A percentile compares a stretch with the other conserved stretches of the same genome.
Conservation (phyloP, 2,329 filamentous ascomycete species). For the Dendryphion nanum region DNA sequence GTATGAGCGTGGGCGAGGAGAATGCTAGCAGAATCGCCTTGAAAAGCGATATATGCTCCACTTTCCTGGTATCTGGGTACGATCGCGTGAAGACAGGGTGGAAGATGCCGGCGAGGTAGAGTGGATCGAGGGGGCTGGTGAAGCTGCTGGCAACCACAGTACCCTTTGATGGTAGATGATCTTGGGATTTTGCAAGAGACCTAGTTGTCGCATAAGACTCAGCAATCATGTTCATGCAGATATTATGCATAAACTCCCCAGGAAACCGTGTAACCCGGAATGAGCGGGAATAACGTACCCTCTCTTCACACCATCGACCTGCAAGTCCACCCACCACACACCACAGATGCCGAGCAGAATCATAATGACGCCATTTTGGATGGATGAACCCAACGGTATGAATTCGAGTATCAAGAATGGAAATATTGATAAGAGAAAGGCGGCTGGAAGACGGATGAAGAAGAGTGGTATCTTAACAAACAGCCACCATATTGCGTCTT, state of each 20-base stretch:
- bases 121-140: conserved; percentile 86
- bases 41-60: conserved; percentile 75
- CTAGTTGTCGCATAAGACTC: conserved; percentile 8
- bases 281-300: conserved; percentile 55
- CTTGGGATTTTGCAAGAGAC: conserved; percentile 15
- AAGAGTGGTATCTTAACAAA: conserved; percentile 72
- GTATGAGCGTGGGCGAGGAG: conserved; percentile 49
- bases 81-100: conserved; percentile 90
- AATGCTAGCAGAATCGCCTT: conserved; percentile 74
- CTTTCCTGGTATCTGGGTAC: conserved; percentile 70
- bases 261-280: background rate
- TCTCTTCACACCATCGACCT: conserved; percentile 93
- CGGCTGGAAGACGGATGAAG: conserved; percentile 73
- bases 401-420: conserved; percentile 84
- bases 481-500: conserved; percentile 59
- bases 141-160: conserved; percentile 87
- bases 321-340: conserved; percentile 98
- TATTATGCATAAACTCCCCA: too few species aligned
- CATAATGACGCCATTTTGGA: conserved; percentile 86
- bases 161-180: conserved; percentile 73
- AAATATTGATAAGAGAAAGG: conserved; percentile 63
- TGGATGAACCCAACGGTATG: conserved; percentile 67
- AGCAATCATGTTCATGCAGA: background rate
- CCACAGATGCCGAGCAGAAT: conserved; percentile 82
- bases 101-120: conserved; percentile 95